phyloP scores from a whole-genome alignment of 1,284 basidiomycete species.

The Ustilago trichophora region DNA sequence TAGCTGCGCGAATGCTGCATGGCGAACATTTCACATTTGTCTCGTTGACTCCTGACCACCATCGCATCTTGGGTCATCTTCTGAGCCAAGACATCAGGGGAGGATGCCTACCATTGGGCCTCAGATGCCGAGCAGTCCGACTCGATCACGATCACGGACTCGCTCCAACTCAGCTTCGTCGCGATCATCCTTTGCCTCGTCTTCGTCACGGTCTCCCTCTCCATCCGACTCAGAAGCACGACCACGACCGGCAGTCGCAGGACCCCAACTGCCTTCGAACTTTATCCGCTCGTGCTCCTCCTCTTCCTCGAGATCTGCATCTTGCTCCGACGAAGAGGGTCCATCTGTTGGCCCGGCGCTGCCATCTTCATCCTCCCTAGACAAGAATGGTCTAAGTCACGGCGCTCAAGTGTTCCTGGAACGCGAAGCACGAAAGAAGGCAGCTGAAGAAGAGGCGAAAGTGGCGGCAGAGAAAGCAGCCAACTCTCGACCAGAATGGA shows the following conservation, averaged over 20 bases:
- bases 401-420: conserved; percentile 36
- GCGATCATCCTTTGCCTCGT: conserved; percentile 8
- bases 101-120: conserved; percentile 14
- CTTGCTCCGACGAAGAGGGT: conserved; percentile 7
- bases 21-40: too few relatives aligned
- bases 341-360: conserved; percentile 27
- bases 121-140: background rate
- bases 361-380: background rate
- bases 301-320: background rate
- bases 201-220: conserved; percentile 4
- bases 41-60: too few relatives aligned
- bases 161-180: conserved; percentile 18
- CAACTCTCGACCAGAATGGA: conserved; percentile 49
- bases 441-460: conserved; percentile 24
- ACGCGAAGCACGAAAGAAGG: conserved; percentile 33
- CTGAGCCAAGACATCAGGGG: background rate
- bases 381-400: conserved; percentile 6
- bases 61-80: too few relatives aligned
- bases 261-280: conserved; percentile 26
- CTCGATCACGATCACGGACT: background rate
- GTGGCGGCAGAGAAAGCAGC: conserved; percentile 27
- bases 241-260: conserved; percentile 8
- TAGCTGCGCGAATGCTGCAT: too few relatives aligned
- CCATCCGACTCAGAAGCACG: conserved; percentile 2
- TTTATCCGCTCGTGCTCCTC: conserved; percentile 19